Base-by-base conservation (phyloP, 306 rosid genomes). In the Abrus precatorius region DNA sequence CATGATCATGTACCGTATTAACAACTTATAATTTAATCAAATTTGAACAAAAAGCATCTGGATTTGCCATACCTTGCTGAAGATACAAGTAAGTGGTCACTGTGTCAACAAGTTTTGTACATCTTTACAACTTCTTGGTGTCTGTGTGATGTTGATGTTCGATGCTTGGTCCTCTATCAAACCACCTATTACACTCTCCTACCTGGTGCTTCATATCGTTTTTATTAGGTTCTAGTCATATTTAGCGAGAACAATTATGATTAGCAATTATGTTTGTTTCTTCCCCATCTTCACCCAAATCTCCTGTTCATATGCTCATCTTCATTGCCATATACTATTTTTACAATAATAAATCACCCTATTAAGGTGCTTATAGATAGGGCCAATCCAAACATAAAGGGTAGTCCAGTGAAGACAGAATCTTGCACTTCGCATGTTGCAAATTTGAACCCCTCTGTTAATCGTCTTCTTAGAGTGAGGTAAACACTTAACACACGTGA, bases 31-130 rank as follows among this genome's bases (percentile, higher is more conserved):
- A 53, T 71, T 52, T 50, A 34, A 34, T 71, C 63, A 52, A 52
- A 71, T 70, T 70, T 70, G 48, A 49, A 20, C 65, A 56, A 8
- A 54, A 55, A 5, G 28, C 53, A 54, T 73, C 53, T 55, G 11
- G 27, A 72, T 73, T 12, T 40, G 40, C 54, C 52, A 54, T 29
- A 54, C 20, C 40, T 40, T 32, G 5, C n/a, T 9, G 62, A 40
- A 72, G 20, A 54, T 38, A 38, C 9, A 55, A 72, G 20, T 9
- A 10, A 69, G 30, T 12, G 12, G 40, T 47, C 13, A 12, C 41
- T 50, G 27, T 30, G 73, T 28, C 11, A 68, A 20, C 54, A 9
- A 10, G 20, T 45, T 45, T 45, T 43, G 20, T 67, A 9, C 2
- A 27, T 27, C 40, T 68, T 14, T n/a, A 28, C 2, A 43, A 45